A percentile compares a stretch with the other conserved stretches of the same genome.
Conservation (phyloP, 2,329 filamentous ascomycete genomes). For the Ophiostoma pallidulum region DNA sequence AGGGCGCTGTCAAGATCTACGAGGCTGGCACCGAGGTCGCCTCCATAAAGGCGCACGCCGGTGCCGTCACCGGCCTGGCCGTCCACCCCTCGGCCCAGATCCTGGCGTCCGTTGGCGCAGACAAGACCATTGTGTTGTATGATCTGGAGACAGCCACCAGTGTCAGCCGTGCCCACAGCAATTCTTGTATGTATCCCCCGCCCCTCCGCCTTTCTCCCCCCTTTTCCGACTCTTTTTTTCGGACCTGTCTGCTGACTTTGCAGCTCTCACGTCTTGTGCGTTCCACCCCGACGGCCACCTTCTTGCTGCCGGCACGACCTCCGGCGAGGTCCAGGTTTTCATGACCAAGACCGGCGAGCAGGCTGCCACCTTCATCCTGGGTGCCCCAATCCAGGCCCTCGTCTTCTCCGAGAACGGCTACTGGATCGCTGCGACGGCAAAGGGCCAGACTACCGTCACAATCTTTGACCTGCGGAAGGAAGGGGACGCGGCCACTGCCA, state of each 20-base stretch:
- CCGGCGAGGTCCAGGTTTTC: constrained; percentile 79
- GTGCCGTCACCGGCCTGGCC: constrained; percentile 65
- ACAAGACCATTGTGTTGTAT: constrained; percentile 90
- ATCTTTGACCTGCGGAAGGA: constrained; percentile 92
- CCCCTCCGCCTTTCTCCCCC: background rate
- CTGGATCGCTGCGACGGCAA: constrained; percentile 79
- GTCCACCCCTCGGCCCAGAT: constrained; percentile 77
- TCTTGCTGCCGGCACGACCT: constrained; percentile 70
- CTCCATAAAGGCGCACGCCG: constrained; percentile 72
- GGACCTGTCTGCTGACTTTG: background rate
- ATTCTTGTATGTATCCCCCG: constrained; percentile 57
- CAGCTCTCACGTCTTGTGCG: constrained; percentile 64
- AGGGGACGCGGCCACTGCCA: constrained; percentile 68
- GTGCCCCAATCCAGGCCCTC: constrained; percentile 63
- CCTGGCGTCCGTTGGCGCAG: constrained; percentile 75
- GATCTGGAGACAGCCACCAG: constrained; percentile 60
- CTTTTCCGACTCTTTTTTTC: background rate
- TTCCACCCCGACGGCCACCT: constrained; percentile 98
- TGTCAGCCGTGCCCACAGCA: constrained; percentile 69
- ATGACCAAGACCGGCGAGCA: constrained; percentile 71
- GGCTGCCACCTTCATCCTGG: constrained; percentile 63
- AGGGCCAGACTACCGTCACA: constrained; percentile 67
- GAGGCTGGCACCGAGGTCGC: constrained; percentile 60
- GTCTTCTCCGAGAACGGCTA: constrained; percentile 94
- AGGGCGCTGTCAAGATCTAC: constrained; percentile 72